A percentile compares a stretch with the other conserved stretches of the same genome.
These are phyloP conservation scores for Acacia concinna DNA, from an alignment of 331 rosid genomes.

Conservation along the genomic window DNA sequence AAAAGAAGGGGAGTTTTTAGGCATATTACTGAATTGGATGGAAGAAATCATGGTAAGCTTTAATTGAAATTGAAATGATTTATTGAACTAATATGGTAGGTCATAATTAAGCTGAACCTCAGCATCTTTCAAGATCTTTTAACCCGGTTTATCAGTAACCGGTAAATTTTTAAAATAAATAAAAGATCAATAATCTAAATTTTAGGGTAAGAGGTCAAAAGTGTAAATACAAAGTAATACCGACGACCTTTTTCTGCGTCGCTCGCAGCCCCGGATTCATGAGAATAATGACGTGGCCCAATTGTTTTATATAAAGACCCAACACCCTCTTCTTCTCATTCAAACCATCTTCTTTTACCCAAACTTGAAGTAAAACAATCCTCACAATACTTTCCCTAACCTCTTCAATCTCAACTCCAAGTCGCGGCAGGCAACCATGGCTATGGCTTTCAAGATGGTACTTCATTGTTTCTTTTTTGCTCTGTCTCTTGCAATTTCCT, in stretches of 20 bases:
- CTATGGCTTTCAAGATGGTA: slow-evolving; percentile 99
- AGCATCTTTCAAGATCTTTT: not conserved
- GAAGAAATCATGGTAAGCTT: not conserved
- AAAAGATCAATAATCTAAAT: not conserved
- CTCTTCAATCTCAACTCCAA: not conserved
- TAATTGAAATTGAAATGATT: not conserved
- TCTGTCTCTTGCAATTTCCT: not conserved
- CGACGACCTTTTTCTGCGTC: slow-evolving; percentile 36
- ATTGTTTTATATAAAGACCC: slow-evolving; percentile 41
- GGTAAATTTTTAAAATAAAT: too few species aligned
- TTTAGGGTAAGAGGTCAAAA: slow-evolving; percentile 26
- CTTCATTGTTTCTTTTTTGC: not conserved
- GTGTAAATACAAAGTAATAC: slow-evolving; percentile 44
- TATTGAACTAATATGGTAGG: not conserved
- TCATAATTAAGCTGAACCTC: not conserved
- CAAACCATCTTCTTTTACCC: slow-evolving; percentile 15
- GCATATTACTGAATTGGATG: not conserved
- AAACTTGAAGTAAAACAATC: not conserved
- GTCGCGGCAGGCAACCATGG: slow-evolving; percentile 63
- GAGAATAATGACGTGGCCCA: not conserved
- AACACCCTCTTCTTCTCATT: slow-evolving; percentile 4
- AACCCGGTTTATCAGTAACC: too few species aligned
- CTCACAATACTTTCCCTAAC: not conserved
- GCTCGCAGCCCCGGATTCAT: not conserved
- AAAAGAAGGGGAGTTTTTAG: not conserved